Percentiles rank a stretch among this genome's conserved stretches.
Conservation (phyloP, 257 asterid species). For the Capsicum chinense region DNA sequence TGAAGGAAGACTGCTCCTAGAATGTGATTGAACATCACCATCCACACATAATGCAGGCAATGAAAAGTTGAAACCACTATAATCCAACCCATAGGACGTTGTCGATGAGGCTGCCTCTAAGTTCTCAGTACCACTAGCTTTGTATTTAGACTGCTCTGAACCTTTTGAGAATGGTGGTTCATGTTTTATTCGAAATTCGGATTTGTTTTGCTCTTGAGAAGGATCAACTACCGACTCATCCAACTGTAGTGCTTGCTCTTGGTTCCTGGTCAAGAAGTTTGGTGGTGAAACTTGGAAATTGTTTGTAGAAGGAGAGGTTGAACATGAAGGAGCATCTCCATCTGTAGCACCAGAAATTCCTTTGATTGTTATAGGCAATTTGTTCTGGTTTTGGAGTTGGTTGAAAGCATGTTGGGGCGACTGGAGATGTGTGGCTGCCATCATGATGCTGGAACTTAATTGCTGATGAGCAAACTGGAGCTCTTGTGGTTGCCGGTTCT, state of each 20-base stretch:
- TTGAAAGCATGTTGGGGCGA: slow-evolving; percentile 63
- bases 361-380: slow-evolving; percentile 45
- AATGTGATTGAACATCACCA: slow-evolving; percentile 74
- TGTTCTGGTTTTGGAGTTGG: slow-evolving; percentile 72
- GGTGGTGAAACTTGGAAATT: slow-evolving; percentile 57
- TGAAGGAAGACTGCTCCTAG: slow-evolving; percentile 63
- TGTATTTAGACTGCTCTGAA: slow-evolving; percentile 61
- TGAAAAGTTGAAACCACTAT: slow-evolving; percentile 69
- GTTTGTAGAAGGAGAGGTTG: slow-evolving; percentile 76
- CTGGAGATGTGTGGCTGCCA: slow-evolving; percentile 57
- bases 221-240: slow-evolving; percentile 59
- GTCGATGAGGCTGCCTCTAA: slow-evolving; percentile 86
- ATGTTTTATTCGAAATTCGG: slow-evolving; percentile 57
- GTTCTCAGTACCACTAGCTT: slow-evolving; percentile 55
- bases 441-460: slow-evolving; percentile 53
- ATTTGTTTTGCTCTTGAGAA: slow-evolving; percentile 54
- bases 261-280: slow-evolving; percentile 61
- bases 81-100: slow-evolving; percentile 81
- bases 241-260: slow-evolving; percentile 45
- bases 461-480: slow-evolving; percentile 50
- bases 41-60: slow-evolving; percentile 64
- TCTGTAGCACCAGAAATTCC: slow-evolving; percentile 64
- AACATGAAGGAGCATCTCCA: slow-evolving; percentile 73
- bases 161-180: slow-evolving; percentile 60
- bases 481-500: slow-evolving; percentile 58